Conservation (phyloP, 208 protist genomes). For the Angomonas ambiguus region DNA sequence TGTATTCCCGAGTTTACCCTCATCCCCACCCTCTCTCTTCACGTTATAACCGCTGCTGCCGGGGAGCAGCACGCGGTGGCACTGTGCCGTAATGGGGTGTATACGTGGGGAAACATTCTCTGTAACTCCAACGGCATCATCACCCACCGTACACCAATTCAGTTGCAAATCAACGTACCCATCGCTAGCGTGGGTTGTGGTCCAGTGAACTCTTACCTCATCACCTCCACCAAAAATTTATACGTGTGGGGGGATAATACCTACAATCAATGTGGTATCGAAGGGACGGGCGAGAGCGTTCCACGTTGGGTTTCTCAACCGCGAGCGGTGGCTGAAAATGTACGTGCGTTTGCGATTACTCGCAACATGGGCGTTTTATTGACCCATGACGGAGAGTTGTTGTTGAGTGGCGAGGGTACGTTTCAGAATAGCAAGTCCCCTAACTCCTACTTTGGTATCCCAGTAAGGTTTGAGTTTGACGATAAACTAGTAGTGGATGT, state of each 20-base stretch:
- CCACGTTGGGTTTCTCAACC: background rate
- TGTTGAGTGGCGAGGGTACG: background rate
- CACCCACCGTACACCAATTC: constrained; percentile 26
- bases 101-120: constrained; percentile 56
- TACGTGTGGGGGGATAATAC: constrained; percentile 73
- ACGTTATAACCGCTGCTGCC: constrained; percentile 48
- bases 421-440: background rate
- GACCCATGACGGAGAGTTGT: background rate
- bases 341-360: background rate
- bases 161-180: constrained; percentile 37
- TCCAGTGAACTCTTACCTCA: constrained; percentile 55
- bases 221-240: constrained; percentile 52
- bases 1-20: background rate
- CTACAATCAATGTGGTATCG: constrained; percentile 45
- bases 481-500: background rate
- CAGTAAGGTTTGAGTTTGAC: background rate
- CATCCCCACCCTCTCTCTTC: constrained; percentile 11
- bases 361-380: background rate
- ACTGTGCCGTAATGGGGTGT: constrained; percentile 45
- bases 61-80: constrained; percentile 63
- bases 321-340: background rate
- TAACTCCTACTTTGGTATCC: background rate
- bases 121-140: constrained; percentile 1
- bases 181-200: constrained; percentile 66
- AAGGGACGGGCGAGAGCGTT: background rate